Base-by-base conservation (phyloP, 2,329 filamentous ascomycete genomes). In the Boeremia exigua region DNA sequence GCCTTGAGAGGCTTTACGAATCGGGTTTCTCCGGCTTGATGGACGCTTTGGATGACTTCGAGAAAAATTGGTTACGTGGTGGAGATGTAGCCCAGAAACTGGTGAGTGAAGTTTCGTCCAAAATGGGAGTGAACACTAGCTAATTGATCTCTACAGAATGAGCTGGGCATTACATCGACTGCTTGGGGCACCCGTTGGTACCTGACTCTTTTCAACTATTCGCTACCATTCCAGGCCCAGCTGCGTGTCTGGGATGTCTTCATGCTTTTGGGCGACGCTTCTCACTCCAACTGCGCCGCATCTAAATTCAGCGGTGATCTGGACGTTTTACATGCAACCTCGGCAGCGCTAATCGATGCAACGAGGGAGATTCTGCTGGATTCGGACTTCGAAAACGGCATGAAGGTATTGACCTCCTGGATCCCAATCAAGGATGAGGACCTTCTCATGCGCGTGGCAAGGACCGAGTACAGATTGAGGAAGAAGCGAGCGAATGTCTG, bases 141-240 rank as follows among this genome's bases (percentile, higher is more conserved):
- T 74, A 55, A 73, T 27, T 17, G 43, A 39, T 51, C 11, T 46
- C 32, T 55, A 50, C 62, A 92, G 89, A 84, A 83, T 43, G 89
- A 93, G 58, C 83, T 97, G 28, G 83, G 84, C 59, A 95, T 99
- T 65, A 87, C 91, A 37, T 87, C 91, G 15, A 96, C 92, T 2
- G 88, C 93, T n/a, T 99, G 97, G 72, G 95, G 93, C 29, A 98
- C 94, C 4, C 84, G 93, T 48, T 99, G 95, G 95, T 99, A 99
- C 73, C 82, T 99, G 47, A 99, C 95, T 2, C 82, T 99, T 8
- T 99, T 99, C 83, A 98, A 98, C 77, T 89, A 98, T 70, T 96
- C 92, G 14, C 91, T 99, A 47, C 95, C 95, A 0, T 99, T 98
- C 68, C 85, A 91, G 0, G 93, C 94, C 3, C 95, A 98, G 75